Base-by-base conservation (phyloP, 306 rosid genomes). In the Mucuna pruriens region DNA sequence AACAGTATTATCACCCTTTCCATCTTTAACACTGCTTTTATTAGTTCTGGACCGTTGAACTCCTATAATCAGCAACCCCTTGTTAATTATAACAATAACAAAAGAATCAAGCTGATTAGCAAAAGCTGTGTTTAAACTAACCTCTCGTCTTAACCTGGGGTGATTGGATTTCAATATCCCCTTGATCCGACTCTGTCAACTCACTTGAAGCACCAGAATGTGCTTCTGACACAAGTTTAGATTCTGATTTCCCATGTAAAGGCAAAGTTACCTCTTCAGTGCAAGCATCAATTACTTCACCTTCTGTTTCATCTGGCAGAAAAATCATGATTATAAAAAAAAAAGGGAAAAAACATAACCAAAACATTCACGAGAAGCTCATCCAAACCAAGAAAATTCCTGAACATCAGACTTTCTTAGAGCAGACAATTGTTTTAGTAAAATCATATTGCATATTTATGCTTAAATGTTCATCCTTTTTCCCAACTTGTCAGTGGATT, bases 271-370 rank as follows among this genome's bases (percentile, higher is more conserved):
- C 78, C 85, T 71, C 86, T 77, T 84, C 91, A 6, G 33, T 20
- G 46, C 83, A 46, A 6, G 85, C 71, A 82, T 92, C 89, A 74
- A 86, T 67, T 82, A 90, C 93, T 88, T 90, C 93, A 49, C 90
- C 84, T 22, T 83, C 94, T 66, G 84, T 75, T 78, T 83, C 87
- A 38, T 71, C 88, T 31, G 76, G 74, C 74, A 61, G 64, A 69
- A 81, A 75, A 74, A 11, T 51, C 40, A 71, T 70, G 68, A 74
- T 60, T 45, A 74, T 58, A 73, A 75, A 31, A 49, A 65, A 77
- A 31, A 49, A 65, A n/a, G n/a, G n/a, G n/a, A n/a, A n/a, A n/a
- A 42, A 44, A 20, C 12, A 48, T 13, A 58, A 71, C 22, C 49
- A 76, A 34, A 58, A 76, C 38, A 75, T 60, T 55, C 55, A 74